phyloP scores from a whole-genome alignment of 2,329 filamentous ascomycete species.

The Thermochaetoides dissita region DNA sequence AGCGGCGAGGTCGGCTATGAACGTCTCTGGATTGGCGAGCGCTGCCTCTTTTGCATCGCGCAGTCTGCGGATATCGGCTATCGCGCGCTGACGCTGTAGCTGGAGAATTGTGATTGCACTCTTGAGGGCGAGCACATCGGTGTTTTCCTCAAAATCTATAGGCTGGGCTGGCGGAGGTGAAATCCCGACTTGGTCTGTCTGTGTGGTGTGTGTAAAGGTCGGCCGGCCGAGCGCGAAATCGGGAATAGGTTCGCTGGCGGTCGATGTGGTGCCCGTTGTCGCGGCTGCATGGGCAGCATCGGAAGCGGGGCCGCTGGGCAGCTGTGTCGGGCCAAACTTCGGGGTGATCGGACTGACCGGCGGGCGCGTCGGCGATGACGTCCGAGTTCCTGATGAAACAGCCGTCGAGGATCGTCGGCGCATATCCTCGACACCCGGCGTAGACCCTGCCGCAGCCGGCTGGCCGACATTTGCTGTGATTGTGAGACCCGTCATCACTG shows the following conservation, averaged over 20 bases:
- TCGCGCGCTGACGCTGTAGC: constrained; percentile 66
- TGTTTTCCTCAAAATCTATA: constrained; percentile 51
- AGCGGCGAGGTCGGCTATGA: constrained; percentile 51
- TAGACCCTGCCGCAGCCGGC: too few relatives aligned
- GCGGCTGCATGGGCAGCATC: constrained; percentile 8
- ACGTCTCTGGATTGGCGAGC: constrained; percentile 55
- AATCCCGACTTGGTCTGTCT: constrained; percentile 29
- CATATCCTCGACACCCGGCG: too few relatives aligned
- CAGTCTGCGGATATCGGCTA: constrained; percentile 59
- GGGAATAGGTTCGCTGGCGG: constrained; percentile 4
- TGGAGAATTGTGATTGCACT: constrained; percentile 78
- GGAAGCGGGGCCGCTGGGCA: constrained; percentile 5
- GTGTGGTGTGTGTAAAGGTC: constrained; percentile 28
- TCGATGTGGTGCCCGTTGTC: constrained; percentile 9
- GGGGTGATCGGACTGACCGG: constrained; percentile 43
- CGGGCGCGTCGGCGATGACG: constrained; percentile 33
- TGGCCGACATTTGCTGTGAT: too few relatives aligned
- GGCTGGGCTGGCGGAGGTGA: constrained; percentile 35
- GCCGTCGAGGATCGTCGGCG: too few relatives aligned
- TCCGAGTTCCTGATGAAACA: constrained; percentile 5
- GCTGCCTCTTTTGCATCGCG: constrained; percentile 58
- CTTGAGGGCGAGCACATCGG: constrained; percentile 75
- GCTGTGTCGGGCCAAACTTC: constrained; percentile 26
- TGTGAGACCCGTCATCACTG: too few relatives aligned
- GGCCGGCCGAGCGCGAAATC: constrained; percentile 22